phyloP scores from a whole-genome alignment of 805 yeast species.

The Candida montana region DNA sequence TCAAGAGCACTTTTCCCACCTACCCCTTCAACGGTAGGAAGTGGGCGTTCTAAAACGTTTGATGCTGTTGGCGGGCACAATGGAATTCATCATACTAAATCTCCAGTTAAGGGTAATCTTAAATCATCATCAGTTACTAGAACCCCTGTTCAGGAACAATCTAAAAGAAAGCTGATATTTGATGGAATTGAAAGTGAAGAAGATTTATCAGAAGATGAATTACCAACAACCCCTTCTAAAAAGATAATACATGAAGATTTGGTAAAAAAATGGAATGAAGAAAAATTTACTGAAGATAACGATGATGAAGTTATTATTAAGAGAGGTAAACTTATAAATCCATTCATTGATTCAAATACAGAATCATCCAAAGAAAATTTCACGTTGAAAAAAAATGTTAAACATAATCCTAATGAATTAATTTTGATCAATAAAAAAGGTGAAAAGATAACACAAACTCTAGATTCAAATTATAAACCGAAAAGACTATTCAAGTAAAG shows the following conservation, averaged over 20 bases:
- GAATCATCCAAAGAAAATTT: background rate
- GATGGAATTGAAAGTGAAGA: constrained; percentile 14
- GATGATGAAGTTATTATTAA: constrained; percentile 17
- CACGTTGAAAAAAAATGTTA: background rate
- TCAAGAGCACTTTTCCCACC: constrained; percentile 25
- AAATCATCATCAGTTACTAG: constrained; percentile 1
- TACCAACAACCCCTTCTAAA: constrained; percentile 30
- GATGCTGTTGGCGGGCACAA: background rate
- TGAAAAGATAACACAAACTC: constrained; percentile 23
- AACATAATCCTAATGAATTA: constrained; percentile 20
- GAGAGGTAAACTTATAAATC: constrained; percentile 16
- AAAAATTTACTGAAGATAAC: constrained; percentile 8
- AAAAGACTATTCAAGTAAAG: constrained; percentile 23
- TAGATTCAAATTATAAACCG: constrained; percentile 23
- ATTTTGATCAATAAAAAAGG: constrained; percentile 32
- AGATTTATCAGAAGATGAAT: constrained; percentile 1
- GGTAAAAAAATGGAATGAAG: constrained; percentile 30
- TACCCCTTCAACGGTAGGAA: constrained; percentile 26
- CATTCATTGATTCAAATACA: constrained; percentile 15
- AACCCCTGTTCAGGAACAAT: constrained; percentile 11
- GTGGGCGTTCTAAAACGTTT: constrained; percentile 20
- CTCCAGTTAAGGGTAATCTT: constrained; percentile 9
- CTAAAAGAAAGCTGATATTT: constrained; percentile 20
- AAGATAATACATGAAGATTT: constrained; percentile 29
- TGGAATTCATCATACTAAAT: background rate